Base-by-base conservation (phyloP, 1,284 basidiomycete genomes). In the Ustilago xerochloae region DNA sequence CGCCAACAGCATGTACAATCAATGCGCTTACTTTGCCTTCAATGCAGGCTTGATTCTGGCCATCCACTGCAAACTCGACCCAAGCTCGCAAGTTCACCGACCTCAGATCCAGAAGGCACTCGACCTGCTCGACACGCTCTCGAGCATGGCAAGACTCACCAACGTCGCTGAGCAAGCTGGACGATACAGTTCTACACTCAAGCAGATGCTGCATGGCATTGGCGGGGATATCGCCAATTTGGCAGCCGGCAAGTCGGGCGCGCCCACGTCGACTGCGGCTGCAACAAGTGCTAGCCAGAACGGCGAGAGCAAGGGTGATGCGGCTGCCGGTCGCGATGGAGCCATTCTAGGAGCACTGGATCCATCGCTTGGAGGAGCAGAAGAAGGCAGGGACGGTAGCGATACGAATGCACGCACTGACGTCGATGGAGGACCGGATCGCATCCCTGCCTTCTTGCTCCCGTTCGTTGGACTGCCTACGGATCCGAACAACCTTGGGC, bases 131-230 rank as follows among this genome's bases (percentile, higher is more conserved):
- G 64, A 72, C 41, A 46, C 39, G 30, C 59, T 79, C 9, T 63
- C 75, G 30, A 32, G 59, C 50, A 76, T 68, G 55, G 43, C 43
- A 15, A 47, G 63, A n/a, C 64, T 78, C 36, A 66, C 50, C 46
- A 78, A 78, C 45, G 62, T 78, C 15, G 60, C 74, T 1, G 78
- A 80, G 53, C 78, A 80, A 58, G 78, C 78, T 12, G 72, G 65
- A 13, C 60, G 76, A 28, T 80, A 78, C 62, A 63, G 72, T 49
- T 64, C 59, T 35, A 79, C 78, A 24, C 65, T 80, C 49, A 72
- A 70, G 61, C 67, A 69, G 60, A 77, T 73, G 70, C 60, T 74
- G 36, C 54, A 67, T 20, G 65, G 66, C 9, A 71, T 64, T 51
- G 64, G 60, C 16, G 65, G 67, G 15, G 67, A 74, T 12, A 41